A percentile compares a stretch with the other conserved stretches of the same genome.
phyloP scores from a whole-genome alignment of 495 filamentous ascomycete genomes.

The Clohesyomyces aquaticus region DNA sequence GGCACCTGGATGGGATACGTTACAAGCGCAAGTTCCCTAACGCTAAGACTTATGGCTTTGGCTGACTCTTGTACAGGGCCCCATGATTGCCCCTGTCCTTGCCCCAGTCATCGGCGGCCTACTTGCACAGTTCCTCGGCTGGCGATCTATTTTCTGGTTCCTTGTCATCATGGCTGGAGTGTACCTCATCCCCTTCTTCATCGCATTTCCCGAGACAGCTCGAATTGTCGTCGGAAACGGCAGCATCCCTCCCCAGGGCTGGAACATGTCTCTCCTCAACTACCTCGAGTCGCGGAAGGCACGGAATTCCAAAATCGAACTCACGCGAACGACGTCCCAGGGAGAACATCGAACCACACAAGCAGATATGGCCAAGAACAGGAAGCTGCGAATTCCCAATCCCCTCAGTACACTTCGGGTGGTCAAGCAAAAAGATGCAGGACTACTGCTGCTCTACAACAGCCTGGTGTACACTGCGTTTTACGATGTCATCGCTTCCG shows the following conservation, averaged over 20 bases:
- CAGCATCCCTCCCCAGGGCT: slow-evolving; percentile 51
- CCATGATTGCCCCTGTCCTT: slow-evolving; percentile 43
- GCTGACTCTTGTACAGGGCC: slow-evolving; percentile 12
- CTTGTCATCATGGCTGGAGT: slow-evolving; percentile 40
- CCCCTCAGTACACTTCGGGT: slow-evolving; percentile 70
- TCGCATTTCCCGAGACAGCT: slow-evolving; percentile 41
- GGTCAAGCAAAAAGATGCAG: slow-evolving; percentile 66
- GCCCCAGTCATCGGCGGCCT: slow-evolving; percentile 44
- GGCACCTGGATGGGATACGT: slow-evolving; percentile 49
- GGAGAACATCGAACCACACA: slow-evolving; percentile 33
- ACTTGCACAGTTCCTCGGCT: slow-evolving; percentile 43
- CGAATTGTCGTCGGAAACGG: slow-evolving; percentile 43
- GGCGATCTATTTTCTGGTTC: slow-evolving; percentile 47
- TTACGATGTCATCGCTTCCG: slow-evolving; percentile 61
- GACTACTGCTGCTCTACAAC: slow-evolving; percentile 60
- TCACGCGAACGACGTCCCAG: slow-evolving; percentile 30
- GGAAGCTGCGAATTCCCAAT: slow-evolving; percentile 68
- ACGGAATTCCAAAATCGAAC: slow-evolving; percentile 39
- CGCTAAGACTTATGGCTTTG: background rate
- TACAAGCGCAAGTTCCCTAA: slow-evolving; percentile 28
- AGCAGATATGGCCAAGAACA: slow-evolving; percentile 45
- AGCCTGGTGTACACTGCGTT: slow-evolving; percentile 60
- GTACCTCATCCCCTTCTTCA: slow-evolving; percentile 46
- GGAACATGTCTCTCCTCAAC: slow-evolving; percentile 49
- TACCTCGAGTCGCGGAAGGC: slow-evolving; percentile 41